phyloP scores from a whole-genome alignment of 2,329 filamentous ascomycete genomes.

The Whalleya microplaca region DNA sequence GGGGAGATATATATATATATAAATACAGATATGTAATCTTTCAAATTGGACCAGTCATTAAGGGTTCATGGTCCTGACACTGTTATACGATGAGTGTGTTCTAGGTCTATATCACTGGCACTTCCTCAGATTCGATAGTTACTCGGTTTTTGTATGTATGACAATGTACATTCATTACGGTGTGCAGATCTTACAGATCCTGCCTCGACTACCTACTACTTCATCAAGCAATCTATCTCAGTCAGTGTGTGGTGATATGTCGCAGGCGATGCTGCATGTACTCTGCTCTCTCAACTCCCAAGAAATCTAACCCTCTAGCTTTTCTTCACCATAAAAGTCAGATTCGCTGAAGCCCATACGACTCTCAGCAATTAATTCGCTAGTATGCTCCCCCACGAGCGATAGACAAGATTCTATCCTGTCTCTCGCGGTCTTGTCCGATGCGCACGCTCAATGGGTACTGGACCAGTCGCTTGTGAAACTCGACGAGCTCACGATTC shows the following conservation, averaged over 20 bases:
- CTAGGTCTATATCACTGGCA: too few species aligned
- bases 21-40: neutral
- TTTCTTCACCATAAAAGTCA: neutral
- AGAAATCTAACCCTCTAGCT: slow-evolving; percentile 20
- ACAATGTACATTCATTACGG: slow-evolving; percentile 7
- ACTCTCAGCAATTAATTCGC: neutral
- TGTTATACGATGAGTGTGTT: too few species aligned
- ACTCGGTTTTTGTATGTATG: too few species aligned
- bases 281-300: slow-evolving; percentile 22
- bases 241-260: slow-evolving; percentile 11
- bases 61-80: too few species aligned
- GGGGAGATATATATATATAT: neutral
- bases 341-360: neutral
- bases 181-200: slow-evolving; percentile 14
- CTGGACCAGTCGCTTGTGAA: neutral
- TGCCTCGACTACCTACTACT: slow-evolving; percentile 13
- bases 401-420: neutral
- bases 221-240: slow-evolving; percentile 6
- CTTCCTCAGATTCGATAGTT: too few species aligned
- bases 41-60: too few species aligned
- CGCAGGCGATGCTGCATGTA: slow-evolving; percentile 5
- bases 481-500: neutral
- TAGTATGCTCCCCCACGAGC: neutral
- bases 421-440: neutral
- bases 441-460: neutral